Evolutionary conservation across 257 asterid genomes (phyloP).

Genomic region (Solanum arcanum): DNA sequence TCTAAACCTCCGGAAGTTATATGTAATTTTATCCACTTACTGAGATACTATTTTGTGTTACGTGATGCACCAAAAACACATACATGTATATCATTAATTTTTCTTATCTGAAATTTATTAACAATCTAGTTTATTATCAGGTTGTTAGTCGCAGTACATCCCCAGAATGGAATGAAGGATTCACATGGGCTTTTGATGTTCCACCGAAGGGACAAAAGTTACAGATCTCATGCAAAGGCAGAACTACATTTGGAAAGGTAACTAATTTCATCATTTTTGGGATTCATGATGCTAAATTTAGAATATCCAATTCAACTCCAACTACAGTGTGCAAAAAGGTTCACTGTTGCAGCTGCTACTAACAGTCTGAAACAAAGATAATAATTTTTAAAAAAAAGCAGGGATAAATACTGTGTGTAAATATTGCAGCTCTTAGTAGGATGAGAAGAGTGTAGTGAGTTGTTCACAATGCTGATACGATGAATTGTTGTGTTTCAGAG

Average conservation of each 20-base stretch:
- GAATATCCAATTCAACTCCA: not conserved
- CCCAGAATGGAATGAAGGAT: constrained; percentile 78
- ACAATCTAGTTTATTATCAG: constrained; percentile 15
- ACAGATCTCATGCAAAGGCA: constrained; percentile 54
- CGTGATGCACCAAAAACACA: not conserved
- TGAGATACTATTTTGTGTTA: not conserved
- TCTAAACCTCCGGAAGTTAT: not conserved
- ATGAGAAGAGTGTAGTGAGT: not conserved
- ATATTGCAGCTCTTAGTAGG: not conserved
- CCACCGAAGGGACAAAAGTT: constrained; percentile 92
- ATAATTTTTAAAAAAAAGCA: not conserved
- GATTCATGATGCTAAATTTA: not conserved
- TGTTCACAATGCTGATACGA: not conserved
- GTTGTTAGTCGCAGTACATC: constrained; percentile 57
- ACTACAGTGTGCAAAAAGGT: not conserved
- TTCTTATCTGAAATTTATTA: not conserved
- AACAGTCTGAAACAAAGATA: not conserved
- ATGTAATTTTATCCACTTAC: not conserved
- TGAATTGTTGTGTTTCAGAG: constrained; percentile 30
- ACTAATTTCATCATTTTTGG: constrained; percentile 10
- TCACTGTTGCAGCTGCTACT: not conserved
- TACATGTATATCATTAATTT: not conserved
- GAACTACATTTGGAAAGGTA: constrained; percentile 82
- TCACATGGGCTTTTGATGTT: constrained; percentile 84
- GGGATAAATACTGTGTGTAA: not conserved